Base-by-base conservation (phyloP, 2,329 filamentous ascomycete genomes). In the Colletotrichum agaves region DNA sequence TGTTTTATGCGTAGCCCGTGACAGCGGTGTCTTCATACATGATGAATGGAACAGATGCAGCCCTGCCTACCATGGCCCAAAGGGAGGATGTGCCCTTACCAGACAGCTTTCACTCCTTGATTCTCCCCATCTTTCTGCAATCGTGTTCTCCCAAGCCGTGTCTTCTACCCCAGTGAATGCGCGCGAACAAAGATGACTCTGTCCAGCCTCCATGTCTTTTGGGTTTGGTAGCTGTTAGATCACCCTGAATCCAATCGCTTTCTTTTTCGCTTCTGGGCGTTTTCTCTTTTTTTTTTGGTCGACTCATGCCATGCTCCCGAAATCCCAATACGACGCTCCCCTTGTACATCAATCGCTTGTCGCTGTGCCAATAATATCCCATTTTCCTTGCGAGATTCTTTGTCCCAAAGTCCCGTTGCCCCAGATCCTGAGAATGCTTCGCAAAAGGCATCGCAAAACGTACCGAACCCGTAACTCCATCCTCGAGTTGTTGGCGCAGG, bases 181-280 rank as follows among this genome's bases (percentile, higher is more conserved):
- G 52, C 31, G 53, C 43, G 44, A 46, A 19, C n/a, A 43, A 39
- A 23, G 17, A 57, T 19, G 21, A 44, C 12, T 44, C 27, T 58
- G 1, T 37, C 13, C 35, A 12, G 33, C 43, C 35, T 52, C 60
- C 60, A 44, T 59, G 37, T 33, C 39, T 52, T 49, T 55, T 57
- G 57, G n/a, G 59, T 15, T 17, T 15, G 21, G 17, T 27, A 43
- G 23, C 33, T 55, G 63, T 39, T 12, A 41, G 37, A 61, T 46
- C 56, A 60, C 41, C 27, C 52, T 46, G 47, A 61, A 57, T 61
- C 62, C 56, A 67, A 33, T 66, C 63, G 66, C 50, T 65, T 37
- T 61, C 46, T 65, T 67, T 39, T 69, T 47, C 61, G 62, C 62
- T 69, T 69, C 61, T 67, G 56, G 52, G 56, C 56, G 27, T 68